phyloP scores from a whole-genome alignment of 1,284 basidiomycete genomes.

The Ceratobasidium theobromae region DNA sequence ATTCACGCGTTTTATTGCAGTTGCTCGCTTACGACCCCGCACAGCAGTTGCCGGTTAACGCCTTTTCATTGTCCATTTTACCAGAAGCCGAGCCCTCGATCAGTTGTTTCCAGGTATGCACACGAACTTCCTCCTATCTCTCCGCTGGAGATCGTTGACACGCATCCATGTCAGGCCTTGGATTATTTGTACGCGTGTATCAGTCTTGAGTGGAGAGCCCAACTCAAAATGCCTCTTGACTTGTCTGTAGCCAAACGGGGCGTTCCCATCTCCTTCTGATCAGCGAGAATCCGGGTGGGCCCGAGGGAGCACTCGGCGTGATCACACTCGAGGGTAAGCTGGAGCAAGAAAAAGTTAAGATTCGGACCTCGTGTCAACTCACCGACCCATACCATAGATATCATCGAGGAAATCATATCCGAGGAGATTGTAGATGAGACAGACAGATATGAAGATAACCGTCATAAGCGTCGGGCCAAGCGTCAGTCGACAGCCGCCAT shows the following conservation, averaged over 20 bases:
- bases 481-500: slow-evolving; percentile 71
- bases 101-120: slow-evolving; percentile 65
- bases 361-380: slow-evolving; percentile 14
- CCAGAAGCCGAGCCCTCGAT: slow-evolving; percentile 88
- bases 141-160: not conserved
- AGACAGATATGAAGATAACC: slow-evolving; percentile 83
- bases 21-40: slow-evolving; percentile 90
- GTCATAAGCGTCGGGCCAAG: slow-evolving; percentile 69
- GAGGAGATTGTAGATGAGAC: slow-evolving; percentile 92
- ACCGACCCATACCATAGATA: slow-evolving; percentile 41
- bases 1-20: slow-evolving; percentile 45
- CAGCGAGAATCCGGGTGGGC: slow-evolving; percentile 75
- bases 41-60: slow-evolving; percentile 71
- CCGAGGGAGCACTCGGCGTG: slow-evolving; percentile 80
- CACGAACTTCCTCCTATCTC: not conserved
- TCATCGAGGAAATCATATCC: slow-evolving; percentile 76
- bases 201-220: not conserved
- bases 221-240: slow-evolving; percentile 35
- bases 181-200: slow-evolving; percentile 71
- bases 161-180: slow-evolving; percentile 52
- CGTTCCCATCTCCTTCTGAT: slow-evolving; percentile 90
- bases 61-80: slow-evolving; percentile 76
- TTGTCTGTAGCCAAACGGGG: slow-evolving; percentile 83
- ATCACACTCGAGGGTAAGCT: slow-evolving; percentile 72
- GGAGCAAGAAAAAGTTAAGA: slow-evolving; percentile 32